These are phyloP conservation scores for Cucumis variabilis DNA, from an alignment of 331 rosid genomes.

Conservation along the genomic window DNA sequence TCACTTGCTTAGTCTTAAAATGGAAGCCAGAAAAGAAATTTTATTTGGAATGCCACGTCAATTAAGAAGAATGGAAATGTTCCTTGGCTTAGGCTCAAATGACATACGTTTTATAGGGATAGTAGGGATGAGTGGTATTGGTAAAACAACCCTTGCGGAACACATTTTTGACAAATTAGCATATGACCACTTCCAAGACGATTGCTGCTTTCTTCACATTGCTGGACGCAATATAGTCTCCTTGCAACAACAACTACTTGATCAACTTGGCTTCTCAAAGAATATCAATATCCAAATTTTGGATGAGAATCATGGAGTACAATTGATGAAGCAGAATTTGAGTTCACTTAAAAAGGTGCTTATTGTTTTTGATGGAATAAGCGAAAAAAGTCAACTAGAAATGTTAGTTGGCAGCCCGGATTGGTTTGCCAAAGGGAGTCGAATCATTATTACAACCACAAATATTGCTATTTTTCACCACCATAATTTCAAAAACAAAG, in stretches of 20 bases:
- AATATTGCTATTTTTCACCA: background rate
- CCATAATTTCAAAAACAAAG: too few species aligned
- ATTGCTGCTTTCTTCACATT: background rate
- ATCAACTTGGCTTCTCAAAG: background rate
- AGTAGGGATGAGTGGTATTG: constrained; percentile 33
- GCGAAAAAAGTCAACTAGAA: background rate
- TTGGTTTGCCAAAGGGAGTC: constrained; percentile 21
- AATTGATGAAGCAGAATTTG: background rate
- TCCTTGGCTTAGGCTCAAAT: background rate
- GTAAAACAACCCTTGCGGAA: background rate
- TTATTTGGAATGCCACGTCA: background rate
- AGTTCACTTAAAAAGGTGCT: background rate
- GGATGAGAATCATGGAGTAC: background rate
- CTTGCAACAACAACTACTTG: background rate
- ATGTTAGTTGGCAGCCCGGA: background rate
- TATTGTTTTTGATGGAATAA: constrained; percentile 30
- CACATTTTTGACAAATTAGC: too few species aligned
- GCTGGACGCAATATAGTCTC: background rate
- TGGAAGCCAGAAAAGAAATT: background rate
- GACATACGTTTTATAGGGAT: constrained; percentile 27
- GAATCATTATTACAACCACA: constrained; percentile 37
- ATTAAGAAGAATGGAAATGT: background rate
- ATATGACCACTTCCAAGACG: too few species aligned
- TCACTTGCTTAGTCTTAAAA: background rate
- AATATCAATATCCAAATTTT: background rate